Conservation (phyloP, 306 rosid species). For the Mimosa pudica region DNA sequence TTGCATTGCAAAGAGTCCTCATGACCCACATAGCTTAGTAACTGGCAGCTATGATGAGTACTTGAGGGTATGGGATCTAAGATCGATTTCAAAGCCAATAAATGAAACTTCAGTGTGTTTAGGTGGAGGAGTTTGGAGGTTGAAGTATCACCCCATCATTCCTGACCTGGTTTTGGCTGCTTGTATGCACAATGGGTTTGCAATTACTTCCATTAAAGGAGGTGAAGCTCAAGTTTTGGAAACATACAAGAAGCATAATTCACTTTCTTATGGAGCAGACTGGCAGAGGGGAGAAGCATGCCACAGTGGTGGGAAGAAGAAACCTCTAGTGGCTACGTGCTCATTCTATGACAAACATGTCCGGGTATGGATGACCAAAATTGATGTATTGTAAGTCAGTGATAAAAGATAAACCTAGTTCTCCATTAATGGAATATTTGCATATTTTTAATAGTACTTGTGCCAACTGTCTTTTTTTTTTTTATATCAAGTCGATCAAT, state of each 20-base stretch:
- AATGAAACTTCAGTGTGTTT: slow-evolving; percentile 64
- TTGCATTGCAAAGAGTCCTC: slow-evolving; percentile 71
- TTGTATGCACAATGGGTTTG: slow-evolving; percentile 97
- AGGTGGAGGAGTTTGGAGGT: slow-evolving; percentile 96
- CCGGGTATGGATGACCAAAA: slow-evolving; percentile 68
- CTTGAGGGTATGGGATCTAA: slow-evolving; percentile 81
- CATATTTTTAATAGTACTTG: neutral
- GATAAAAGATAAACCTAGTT: slow-evolving; percentile 5
- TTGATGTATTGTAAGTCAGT: slow-evolving; percentile 36
- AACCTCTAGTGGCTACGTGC: slow-evolving; percentile 76
- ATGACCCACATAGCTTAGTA: slow-evolving; percentile 56
- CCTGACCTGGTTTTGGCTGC: slow-evolving; percentile 73
- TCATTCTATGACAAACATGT: slow-evolving; percentile 83
- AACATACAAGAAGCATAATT: slow-evolving; percentile 67
- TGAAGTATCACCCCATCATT: slow-evolving; percentile 74
- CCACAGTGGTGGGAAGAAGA: slow-evolving; percentile 39
- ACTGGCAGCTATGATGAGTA: slow-evolving; percentile 86
- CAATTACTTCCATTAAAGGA: slow-evolving; percentile 56
- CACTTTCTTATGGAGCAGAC: slow-evolving; percentile 93
- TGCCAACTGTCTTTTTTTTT: neutral
- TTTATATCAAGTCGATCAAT: neutral
- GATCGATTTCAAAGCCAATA: slow-evolving; percentile 74
- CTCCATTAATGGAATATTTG: slow-evolving; percentile 14
- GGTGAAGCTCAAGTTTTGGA: slow-evolving; percentile 62
- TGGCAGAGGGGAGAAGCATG: slow-evolving; percentile 66